These are phyloP conservation scores for Cochlearia excelsa DNA, from an alignment of 345 rosid species.

Conservation along the genomic window DNA sequence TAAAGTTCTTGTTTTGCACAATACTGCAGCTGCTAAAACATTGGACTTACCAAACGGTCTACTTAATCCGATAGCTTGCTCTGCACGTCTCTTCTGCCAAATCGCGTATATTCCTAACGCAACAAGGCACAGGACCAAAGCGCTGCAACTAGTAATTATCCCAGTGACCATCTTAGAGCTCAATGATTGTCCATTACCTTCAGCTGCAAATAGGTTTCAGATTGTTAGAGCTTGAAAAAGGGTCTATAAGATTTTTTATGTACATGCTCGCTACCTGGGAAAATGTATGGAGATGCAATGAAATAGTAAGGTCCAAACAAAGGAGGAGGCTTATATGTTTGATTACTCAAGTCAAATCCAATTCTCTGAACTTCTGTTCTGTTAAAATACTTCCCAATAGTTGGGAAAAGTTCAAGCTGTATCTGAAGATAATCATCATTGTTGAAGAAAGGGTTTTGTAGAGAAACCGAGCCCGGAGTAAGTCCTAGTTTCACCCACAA, in stretches of 20 bases:
- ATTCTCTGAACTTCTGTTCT: conserved; percentile 60
- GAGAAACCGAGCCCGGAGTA: conserved; percentile 75
- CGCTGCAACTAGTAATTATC: conserved; percentile 47
- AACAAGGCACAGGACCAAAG: conserved; percentile 60
- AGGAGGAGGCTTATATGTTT: conserved; percentile 80
- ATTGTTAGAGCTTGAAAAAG: neutral
- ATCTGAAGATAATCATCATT: conserved; percentile 85
- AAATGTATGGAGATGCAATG: conserved; percentile 77
- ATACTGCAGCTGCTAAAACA: neutral
- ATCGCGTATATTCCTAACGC: conserved; percentile 72
- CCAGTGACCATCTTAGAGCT: conserved; percentile 47
- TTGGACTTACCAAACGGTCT: conserved; percentile 72
- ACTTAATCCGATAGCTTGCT: conserved; percentile 80
- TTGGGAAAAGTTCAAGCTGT: conserved; percentile 72
- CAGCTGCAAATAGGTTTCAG: conserved; percentile 42
- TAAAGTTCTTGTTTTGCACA: neutral
- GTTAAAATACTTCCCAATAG: conserved; percentile 55
- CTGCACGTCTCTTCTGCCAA: conserved; percentile 89
- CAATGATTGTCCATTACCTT: conserved; percentile 41
- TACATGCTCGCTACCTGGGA: conserved; percentile 56
- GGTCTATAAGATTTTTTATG: neutral
- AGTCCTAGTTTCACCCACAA: conserved; percentile 71
- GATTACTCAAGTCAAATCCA: conserved; percentile 81
- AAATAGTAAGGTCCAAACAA: conserved; percentile 86
- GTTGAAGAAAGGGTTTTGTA: conserved; percentile 83